Base-by-base conservation (phyloP, 2,329 filamentous ascomycete genomes). In the Tolypocladium pustulatum region DNA sequence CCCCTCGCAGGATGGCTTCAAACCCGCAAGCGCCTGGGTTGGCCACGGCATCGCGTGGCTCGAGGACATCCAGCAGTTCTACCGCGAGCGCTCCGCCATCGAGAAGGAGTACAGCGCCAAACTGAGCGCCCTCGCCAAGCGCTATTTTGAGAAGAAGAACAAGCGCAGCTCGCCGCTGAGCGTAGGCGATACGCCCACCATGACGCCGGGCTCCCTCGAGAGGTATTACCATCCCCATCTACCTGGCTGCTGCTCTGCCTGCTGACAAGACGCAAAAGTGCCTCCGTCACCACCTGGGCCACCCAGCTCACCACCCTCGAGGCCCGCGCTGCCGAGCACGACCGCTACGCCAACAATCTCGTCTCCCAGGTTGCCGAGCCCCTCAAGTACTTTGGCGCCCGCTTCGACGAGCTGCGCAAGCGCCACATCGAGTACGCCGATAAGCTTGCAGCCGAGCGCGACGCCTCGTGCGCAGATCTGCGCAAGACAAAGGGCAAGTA, bases 71-170 rank as follows among this genome's bases (percentile, higher is more conserved):
- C 91, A 99, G 73, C 87, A 90, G 69, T 99, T 97, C 78, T 99
- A 97, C 79, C 90, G 94, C 63, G 94, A 99, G 75, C 85, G 95
- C 59, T 90, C 91, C 70, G 85, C 79, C 40, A 96, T 99, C 72
- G 94, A 99, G 76, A 97, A 96, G 76, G 95, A 99, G 72, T 97
- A 99, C 73, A 89, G 90, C 67, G 82, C 88, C 63, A 97, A 93
- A 75, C 85, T 99, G 63, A 89, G 84, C 65, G 86, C 85, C 2
- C 79, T 99, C 56, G 94, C 93, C 58, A 96, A 94, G 78, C 97
- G 94, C 73, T 97, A 97, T 78, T 94, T 91, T 70, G 95, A 99
- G 69, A 95, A 95, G 79, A 99, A 97, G 79, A 86, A 90, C 54
- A 91, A 87, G 75, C 97, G 94, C 77, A 88, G 88, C 51, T 88